These are phyloP conservation scores for Arthrobotrys iridis DNA, from an alignment of 2,329 filamentous ascomycete genomes.

Conservation along the genomic window DNA sequence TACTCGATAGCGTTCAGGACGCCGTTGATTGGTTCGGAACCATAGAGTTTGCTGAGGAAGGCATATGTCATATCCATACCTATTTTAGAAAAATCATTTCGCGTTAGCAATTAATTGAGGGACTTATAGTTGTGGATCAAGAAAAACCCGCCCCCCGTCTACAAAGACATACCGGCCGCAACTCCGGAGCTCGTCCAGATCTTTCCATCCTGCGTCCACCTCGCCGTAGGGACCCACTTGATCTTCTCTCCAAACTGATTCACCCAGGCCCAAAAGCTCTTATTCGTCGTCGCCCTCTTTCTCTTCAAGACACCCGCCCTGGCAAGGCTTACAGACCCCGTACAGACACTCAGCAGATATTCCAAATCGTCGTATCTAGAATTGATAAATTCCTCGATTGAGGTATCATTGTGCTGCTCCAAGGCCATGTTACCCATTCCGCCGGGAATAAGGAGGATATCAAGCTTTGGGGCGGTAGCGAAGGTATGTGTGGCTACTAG, in stretches of 20 bases:
- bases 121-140: neutral
- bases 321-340: conserved; percentile 70
- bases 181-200: conserved; percentile 74
- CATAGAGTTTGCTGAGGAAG: conserved; percentile 61
- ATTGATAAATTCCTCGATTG: conserved; percentile 62
- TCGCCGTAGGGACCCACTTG: conserved; percentile 70
- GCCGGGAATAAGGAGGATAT: conserved; percentile 74
- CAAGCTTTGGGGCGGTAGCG: conserved; percentile 61
- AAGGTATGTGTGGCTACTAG: conserved; percentile 57
- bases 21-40: conserved; percentile 57
- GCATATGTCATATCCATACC: conserved; percentile 58
- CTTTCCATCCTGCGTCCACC: conserved; percentile 74
- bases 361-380: conserved; percentile 65
- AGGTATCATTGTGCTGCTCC: conserved; percentile 28
- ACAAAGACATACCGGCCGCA: conserved; percentile 66
- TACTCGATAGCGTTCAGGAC: conserved; percentile 58
- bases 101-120: too few relatives aligned
- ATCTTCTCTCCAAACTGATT: conserved; percentile 66
- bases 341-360: conserved; percentile 74
- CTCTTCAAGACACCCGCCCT: conserved; percentile 71
- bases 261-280: conserved; percentile 62
- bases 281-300: conserved; percentile 73
- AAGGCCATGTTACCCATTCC: conserved; percentile 66
- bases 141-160: neutral
- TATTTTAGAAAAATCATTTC: neutral